A percentile compares a stretch with the other conserved stretches of the same genome.
Conservation (phyloP, 208 protist species). For the Crithidia acanthocephali region DNA sequence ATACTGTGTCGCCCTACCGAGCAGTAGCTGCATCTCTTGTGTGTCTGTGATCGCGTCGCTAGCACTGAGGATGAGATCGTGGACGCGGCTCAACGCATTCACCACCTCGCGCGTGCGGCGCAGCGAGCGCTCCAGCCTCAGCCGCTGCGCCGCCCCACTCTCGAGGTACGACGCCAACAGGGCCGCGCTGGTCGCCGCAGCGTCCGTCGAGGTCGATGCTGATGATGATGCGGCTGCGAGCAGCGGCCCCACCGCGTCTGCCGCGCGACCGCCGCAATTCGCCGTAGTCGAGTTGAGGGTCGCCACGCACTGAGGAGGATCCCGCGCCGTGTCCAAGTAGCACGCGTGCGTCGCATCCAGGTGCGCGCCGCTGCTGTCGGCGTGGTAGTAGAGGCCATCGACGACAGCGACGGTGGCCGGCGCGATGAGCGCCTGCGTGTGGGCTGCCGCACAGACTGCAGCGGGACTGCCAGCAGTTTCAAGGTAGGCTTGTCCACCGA, state of each 20-base stretch:
- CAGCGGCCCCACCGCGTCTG: conserved; percentile 25
- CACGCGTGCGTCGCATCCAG: conserved; percentile 31
- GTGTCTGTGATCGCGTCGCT: background rate
- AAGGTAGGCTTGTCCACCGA: conserved; percentile 18
- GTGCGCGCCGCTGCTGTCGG: background rate
- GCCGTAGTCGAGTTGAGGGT: conserved; percentile 20
- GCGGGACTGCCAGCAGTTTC: background rate
- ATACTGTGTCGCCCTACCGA: conserved; percentile 8
- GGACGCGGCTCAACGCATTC: conserved; percentile 13
- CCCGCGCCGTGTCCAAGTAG: conserved; percentile 18
- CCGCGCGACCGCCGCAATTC: conserved; percentile 24
- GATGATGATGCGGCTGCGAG: conserved; percentile 3
- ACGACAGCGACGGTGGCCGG: conserved; percentile 20
- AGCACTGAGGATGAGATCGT: conserved; percentile 12
- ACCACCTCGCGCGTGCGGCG: conserved; percentile 32
- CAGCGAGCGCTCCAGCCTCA: conserved; percentile 33
- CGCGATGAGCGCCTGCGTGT: conserved; percentile 9
- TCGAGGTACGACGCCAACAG: conserved; percentile 25
- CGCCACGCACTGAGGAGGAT: conserved; percentile 24
- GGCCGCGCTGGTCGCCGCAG: conserved; percentile 15
- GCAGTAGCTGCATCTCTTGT: conserved; percentile 17
- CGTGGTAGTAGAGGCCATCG: conserved; percentile 21
- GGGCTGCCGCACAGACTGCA: conserved; percentile 20
- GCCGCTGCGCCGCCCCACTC: conserved; percentile 21
- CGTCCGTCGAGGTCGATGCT: background rate